phyloP scores from a whole-genome alignment of 257 asterid genomes.

The Vinca minor region DNA sequence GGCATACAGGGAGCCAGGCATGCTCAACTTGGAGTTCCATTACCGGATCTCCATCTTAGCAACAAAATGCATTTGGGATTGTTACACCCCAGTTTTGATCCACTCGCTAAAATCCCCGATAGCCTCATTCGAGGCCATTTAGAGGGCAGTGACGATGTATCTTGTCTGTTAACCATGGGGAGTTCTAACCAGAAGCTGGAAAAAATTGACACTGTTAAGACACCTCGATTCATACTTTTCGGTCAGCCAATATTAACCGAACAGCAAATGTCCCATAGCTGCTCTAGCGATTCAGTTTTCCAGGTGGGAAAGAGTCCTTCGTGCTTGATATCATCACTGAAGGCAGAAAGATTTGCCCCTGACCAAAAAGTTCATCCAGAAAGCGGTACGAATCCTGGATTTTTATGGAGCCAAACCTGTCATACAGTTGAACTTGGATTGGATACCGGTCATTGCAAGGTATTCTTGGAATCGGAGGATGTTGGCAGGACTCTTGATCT shows the following conservation, averaged over 20 bases:
- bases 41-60: slow-evolving; percentile 64
- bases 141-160: slow-evolving; percentile 42
- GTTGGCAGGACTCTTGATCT: slow-evolving; percentile 76
- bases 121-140: slow-evolving; percentile 21
- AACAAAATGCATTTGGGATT: slow-evolving; percentile 70
- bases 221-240: slow-evolving; percentile 68
- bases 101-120: slow-evolving; percentile 36
- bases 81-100: slow-evolving; percentile 41
- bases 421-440: slow-evolving; percentile 43
- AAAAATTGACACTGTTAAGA: slow-evolving; percentile 28
- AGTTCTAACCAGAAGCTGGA: slow-evolving; percentile 37
- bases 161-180: slow-evolving; percentile 78
- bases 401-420: slow-evolving; percentile 34
- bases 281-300: slow-evolving; percentile 28
- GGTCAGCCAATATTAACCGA: slow-evolving; percentile 97
- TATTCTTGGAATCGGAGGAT: slow-evolving; percentile 79
- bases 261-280: slow-evolving; percentile 66
- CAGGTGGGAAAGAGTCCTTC: slow-evolving; percentile 20
- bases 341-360: slow-evolving; percentile 20
- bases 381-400: slow-evolving; percentile 25
- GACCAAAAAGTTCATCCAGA: slow-evolving; percentile 30
- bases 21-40: slow-evolving; percentile 77
- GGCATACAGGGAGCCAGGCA: slow-evolving; percentile 99
- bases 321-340: slow-evolving; percentile 17
- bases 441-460: slow-evolving; percentile 78